Base-by-base conservation (phyloP, 2,329 filamentous ascomycete species). In the Cyphellophora attinorum region DNA sequence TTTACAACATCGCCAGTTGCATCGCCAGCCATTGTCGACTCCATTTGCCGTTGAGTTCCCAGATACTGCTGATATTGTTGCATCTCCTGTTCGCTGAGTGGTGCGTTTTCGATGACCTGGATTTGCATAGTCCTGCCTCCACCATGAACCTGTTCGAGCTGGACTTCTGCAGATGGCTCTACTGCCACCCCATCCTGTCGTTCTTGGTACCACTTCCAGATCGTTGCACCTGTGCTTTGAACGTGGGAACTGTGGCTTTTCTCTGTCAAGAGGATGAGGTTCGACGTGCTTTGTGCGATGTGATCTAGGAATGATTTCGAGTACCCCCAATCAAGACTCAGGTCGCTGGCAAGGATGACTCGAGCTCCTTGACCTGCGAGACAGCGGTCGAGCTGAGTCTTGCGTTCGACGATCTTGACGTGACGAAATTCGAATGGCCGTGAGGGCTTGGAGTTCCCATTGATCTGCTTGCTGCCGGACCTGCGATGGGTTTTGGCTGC, bases 261-360 rank as follows among this genome's bases (percentile, higher is more conserved):
- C 50, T 96, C 88, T 0, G 89, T 95, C 28, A 98, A 61, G 34
- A 98, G 76, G 21, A 98, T 73, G 29, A 96, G 64, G 54, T 95
- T 98, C 27, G 78, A 76, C 2, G 79, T 65, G 45, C 93, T 82
- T 39, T 74, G 70, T 0, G 85, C 85, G 36, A 98, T 68, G 6
- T 71, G 70, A 44, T 74, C 76, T 31, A 98, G 62, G 1, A 88
- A 68, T 34, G 89, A 79, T 50, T 81, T 85, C 0, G 91, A 93
- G 52, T 94, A 93, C 0, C 91, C 91, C 91, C 91, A 98, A 49
- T 94, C 85, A 13, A 96, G 62, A 18, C 84, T 93, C 3, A 78
- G 74, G 55, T 96, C 89, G 48, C 85, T 95, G 3, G 91, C 88
- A 37, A 98, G 67, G 33, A 98, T 91, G 11, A 98, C 86, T 59